These are phyloP conservation scores for Tolypocladium guangdongense DNA, from an alignment of 2,329 filamentous ascomycete species.

Conservation along the genomic window DNA sequence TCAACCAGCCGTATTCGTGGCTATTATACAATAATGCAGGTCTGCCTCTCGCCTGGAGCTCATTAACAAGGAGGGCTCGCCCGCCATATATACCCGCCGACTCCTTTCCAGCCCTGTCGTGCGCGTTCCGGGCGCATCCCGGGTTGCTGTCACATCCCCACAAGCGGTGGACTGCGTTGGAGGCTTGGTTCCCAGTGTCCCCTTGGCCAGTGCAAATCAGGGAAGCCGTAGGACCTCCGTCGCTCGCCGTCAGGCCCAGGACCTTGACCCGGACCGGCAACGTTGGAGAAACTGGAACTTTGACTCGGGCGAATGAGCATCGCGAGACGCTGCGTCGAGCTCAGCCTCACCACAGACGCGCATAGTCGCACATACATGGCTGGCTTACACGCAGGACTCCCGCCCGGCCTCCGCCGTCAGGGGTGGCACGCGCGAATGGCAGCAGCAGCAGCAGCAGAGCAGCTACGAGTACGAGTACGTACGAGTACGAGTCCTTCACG, in stretches of 20 bases:
- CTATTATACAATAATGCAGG: not conserved
- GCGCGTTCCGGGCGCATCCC: too few species aligned
- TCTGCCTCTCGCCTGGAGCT: not conserved
- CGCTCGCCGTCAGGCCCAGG: not conserved
- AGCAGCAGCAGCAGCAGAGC: not conserved
- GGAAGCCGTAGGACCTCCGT: not conserved
- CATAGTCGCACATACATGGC: not conserved
- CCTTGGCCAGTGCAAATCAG: not conserved
- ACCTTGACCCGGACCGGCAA: not conserved
- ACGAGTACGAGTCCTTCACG: too few species aligned
- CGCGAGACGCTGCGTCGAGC: not conserved
- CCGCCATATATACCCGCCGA: conserved; percentile 2
- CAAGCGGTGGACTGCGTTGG: conserved; percentile 1
- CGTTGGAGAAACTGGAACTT: not conserved
- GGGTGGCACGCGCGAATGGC: not conserved
- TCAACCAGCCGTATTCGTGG: not conserved
- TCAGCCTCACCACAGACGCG: not conserved
- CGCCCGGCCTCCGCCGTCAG: not conserved
- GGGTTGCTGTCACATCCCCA: conserved; percentile 1
- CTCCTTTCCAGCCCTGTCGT: not conserved
- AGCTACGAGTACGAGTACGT: too few species aligned
- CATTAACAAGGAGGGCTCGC: not conserved
- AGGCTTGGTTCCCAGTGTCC: not conserved
- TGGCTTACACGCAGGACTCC: conserved; percentile 2
- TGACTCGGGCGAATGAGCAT: conserved; percentile 1